Percentiles rank a stretch among this genome's conserved stretches.
phyloP scores from a whole-genome alignment of 2,329 filamentous ascomycete genomes.

The Lachnellula willkommii region DNA sequence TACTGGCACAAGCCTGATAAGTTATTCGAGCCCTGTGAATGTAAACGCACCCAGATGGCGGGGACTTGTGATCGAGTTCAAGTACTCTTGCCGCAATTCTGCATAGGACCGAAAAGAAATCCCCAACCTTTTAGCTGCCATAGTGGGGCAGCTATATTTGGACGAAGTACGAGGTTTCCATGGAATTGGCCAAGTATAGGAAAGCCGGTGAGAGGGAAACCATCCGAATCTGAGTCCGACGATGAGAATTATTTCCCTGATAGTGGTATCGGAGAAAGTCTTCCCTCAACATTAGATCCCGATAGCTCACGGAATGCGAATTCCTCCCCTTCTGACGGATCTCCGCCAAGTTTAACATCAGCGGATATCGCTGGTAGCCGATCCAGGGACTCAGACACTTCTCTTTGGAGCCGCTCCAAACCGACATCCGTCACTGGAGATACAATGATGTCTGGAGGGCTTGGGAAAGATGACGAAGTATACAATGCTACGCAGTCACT shows the following conservation, averaged over 20 bases:
- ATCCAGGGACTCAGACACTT: too few species aligned
- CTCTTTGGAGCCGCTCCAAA: too few species aligned
- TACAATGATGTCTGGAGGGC: background rate
- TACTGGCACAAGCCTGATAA: slow-evolving; percentile 2
- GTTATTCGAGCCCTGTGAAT: slow-evolving; percentile 2
- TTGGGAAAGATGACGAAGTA: background rate
- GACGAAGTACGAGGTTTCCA: background rate
- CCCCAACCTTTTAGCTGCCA: background rate
- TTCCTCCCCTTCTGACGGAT: background rate
- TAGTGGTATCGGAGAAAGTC: background rate
- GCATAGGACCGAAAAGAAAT: background rate
- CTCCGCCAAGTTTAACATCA: background rate
- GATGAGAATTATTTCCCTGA: background rate
- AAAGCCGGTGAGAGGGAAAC: background rate
- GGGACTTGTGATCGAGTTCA: slow-evolving; percentile 4
- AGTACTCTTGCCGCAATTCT: background rate
- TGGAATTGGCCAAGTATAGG: background rate
- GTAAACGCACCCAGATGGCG: background rate
- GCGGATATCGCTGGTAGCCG: background rate
- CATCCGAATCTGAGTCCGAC: background rate
- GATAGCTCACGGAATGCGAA: background rate
- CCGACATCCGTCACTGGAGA: background rate
- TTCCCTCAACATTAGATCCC: background rate
- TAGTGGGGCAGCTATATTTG: slow-evolving; percentile 7
- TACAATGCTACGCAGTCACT: background rate